Conservation (phyloP, 1,284 basidiomycete species). For the Cutaneotrichosporon cavernicola region DNA sequence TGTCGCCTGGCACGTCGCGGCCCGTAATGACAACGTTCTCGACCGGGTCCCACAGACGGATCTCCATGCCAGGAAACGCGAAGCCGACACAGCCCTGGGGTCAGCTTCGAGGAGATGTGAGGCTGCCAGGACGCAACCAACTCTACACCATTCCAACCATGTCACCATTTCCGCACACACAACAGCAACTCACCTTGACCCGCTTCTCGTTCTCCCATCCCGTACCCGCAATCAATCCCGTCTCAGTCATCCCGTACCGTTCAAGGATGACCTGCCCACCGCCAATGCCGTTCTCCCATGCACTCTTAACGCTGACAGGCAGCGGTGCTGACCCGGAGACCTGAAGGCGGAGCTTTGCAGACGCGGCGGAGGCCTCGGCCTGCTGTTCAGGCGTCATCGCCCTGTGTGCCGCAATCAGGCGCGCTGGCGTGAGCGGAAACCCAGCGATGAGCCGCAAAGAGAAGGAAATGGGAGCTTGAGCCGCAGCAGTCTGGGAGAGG, state of each 20-base stretch:
- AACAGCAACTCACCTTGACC: conserved; percentile 33
- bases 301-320: conserved; percentile 42
- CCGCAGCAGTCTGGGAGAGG: too few relatives aligned
- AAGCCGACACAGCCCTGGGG: conserved; percentile 44
- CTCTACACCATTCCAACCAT: too few relatives aligned
- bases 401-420: conserved; percentile 32
- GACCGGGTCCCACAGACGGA: conserved; percentile 42
- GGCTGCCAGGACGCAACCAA: too few relatives aligned
- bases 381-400: conserved; percentile 28
- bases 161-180: neutral
- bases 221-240: conserved; percentile 46
- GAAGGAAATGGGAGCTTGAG: too few relatives aligned
- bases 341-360: conserved; percentile 40
- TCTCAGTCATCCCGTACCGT: conserved; percentile 52
- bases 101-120: neutral
- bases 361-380: conserved; percentile 33
- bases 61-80: conserved; percentile 38
- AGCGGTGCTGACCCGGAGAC: conserved; percentile 48
- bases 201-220: conserved; percentile 43
- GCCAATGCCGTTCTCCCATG: conserved; percentile 43
- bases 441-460: too few relatives aligned
- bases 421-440: conserved; percentile 20
- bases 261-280: conserved; percentile 47
- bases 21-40: conserved; percentile 20
- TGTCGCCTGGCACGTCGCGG: conserved; percentile 38